Evolutionary conservation across 257 asterid genomes (phyloP).

Genomic region (Cynanchum wilfordii): DNA sequence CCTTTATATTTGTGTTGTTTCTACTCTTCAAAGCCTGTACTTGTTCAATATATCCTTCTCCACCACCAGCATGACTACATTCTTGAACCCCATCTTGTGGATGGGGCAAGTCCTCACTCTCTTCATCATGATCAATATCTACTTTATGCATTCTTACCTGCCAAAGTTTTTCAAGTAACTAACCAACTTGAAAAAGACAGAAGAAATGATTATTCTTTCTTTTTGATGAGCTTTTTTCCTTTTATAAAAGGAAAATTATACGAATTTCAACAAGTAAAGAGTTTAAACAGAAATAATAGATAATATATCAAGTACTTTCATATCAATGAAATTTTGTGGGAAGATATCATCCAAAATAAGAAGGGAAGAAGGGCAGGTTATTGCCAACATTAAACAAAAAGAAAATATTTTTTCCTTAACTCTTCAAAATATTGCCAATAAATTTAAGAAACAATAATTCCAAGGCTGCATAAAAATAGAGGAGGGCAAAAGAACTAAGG

Average conservation of each 20-base stretch:
- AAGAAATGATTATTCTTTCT: neutral
- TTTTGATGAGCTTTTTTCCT: neutral
- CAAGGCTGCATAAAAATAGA: neutral
- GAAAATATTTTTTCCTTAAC: neutral
- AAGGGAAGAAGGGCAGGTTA: neutral
- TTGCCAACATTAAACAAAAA: conserved; percentile 1
- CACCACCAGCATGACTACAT: conserved; percentile 29
- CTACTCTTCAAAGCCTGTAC: conserved; percentile 21
- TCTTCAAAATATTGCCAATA: neutral
- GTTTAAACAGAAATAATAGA: conserved; percentile 3
- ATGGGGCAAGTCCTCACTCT: conserved; percentile 27
- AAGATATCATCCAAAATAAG: neutral
- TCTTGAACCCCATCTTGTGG: conserved; percentile 36
- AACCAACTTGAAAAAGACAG: neutral
- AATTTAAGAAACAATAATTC: neutral
- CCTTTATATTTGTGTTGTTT: conserved; percentile 41
- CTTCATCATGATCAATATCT: conserved; percentile 44
- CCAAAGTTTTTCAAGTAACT: conserved; percentile 4
- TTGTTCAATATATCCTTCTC: conserved; percentile 32
- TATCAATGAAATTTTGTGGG: neutral
- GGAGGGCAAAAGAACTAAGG: neutral
- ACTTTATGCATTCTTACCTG: conserved; percentile 53
- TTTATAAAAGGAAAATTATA: neutral
- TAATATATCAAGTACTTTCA: neutral
- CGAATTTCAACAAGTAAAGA: neutral